Conservation (phyloP, 1,284 basidiomycete genomes). For the Mixia osmundae region DNA sequence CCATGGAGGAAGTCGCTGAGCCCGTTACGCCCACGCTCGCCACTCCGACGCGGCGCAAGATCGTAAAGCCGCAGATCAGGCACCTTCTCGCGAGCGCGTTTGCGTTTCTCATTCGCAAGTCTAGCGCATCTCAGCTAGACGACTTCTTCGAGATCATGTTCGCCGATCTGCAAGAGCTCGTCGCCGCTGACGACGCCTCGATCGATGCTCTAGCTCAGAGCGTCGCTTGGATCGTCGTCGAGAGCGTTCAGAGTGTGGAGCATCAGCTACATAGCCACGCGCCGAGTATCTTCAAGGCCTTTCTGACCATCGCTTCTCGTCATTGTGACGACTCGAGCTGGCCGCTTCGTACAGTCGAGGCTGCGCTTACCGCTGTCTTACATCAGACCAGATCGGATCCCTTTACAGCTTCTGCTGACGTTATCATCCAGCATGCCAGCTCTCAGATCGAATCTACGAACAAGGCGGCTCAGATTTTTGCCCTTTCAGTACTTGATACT, state of each 20-base stretch:
- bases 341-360: no score
- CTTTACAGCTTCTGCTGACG: no score
- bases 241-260: conserved; percentile 13
- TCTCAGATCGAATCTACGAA: no score
- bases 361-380: conserved; percentile 2
- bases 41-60: conserved; percentile 8
- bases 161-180: conserved; percentile 6
- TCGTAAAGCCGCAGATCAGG: conserved; percentile 16
- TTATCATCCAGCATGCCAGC: no score
- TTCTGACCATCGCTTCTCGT: conserved; percentile 1
- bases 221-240: conserved; percentile 11
- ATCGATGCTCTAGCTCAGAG: conserved; percentile 12
- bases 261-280: conserved; percentile 13
- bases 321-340: neutral
- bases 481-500: no score
- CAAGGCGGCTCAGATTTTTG: no score
- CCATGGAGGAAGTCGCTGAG: neutral
- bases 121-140: conserved; percentile 5
- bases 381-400: neutral
- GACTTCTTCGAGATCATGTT: conserved; percentile 8
- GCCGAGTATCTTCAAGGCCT: conserved; percentile 10
- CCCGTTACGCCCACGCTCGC: neutral
- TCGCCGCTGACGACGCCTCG: conserved; percentile 4
- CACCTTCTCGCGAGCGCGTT: conserved; percentile 16
- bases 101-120: conserved; percentile 15